Percentiles rank a stretch among this genome's conserved stretches.
Evolutionary conservation across 2,329 filamentous ascomycete species (phyloP).

Genomic region (Penicillium concentricum): DNA sequence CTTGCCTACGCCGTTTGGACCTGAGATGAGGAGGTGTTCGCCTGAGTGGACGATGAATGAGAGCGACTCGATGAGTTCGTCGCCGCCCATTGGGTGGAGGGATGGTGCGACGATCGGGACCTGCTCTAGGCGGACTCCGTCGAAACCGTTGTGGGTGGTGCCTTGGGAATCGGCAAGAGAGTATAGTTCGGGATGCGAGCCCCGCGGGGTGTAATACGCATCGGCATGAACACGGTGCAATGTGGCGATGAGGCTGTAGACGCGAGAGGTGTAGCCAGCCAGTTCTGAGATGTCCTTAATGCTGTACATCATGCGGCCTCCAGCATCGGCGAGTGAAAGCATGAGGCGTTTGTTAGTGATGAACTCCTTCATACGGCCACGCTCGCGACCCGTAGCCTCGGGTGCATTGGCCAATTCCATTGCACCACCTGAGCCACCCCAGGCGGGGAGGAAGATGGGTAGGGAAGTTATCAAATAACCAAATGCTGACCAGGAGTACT

Average conservation of each 20-base stretch:
- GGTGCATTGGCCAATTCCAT: conserved; percentile 58
- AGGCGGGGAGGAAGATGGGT: conserved; percentile 89
- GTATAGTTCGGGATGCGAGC: conserved; percentile 73
- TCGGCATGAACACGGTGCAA: conserved; percentile 90
- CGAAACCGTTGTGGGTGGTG: conserved; percentile 90
- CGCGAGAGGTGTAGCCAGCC: conserved; percentile 90
- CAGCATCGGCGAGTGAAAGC: conserved; percentile 93
- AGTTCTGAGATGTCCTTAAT: conserved; percentile 97
- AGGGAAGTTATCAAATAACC: conserved; percentile 91
- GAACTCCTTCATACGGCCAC: conserved; percentile 93
- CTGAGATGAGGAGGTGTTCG: conserved; percentile 91
- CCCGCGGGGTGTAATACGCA: conserved; percentile 72
- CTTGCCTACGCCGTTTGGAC: conserved; percentile 92
- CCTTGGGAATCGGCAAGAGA: conserved; percentile 90
- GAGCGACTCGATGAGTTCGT: conserved; percentile 84
- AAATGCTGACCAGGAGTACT: conserved; percentile 98
- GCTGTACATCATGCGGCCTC: conserved; percentile 98
- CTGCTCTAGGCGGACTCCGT: conserved; percentile 88
- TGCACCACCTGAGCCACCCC: conserved; percentile 78
- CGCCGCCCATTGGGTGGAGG: conserved; percentile 84
- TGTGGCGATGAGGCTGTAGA: conserved; percentile 93
- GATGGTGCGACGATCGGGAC: conserved; percentile 89
- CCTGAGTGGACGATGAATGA: conserved; percentile 86
- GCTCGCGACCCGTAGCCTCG: conserved; percentile 56
- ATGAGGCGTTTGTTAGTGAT: conserved; percentile 99